Conservation (phyloP, 257 asterid species). For the Vinca minor region DNA sequence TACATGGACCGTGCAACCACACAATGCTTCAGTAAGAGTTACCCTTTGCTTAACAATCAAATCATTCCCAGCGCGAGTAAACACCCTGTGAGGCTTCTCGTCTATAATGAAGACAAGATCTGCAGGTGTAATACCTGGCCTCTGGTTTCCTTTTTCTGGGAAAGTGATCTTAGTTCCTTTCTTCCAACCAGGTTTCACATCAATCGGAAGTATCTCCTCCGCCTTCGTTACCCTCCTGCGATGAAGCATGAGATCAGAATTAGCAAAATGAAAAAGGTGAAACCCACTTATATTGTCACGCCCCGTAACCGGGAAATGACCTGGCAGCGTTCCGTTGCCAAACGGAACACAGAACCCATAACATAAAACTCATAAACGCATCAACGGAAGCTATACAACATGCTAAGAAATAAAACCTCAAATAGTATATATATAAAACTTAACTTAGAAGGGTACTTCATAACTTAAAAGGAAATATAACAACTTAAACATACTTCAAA, state of each 20-base stretch:
- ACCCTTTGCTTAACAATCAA: conserved; percentile 25
- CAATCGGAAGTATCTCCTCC: conserved; percentile 29
- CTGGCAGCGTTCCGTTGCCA: too few species aligned
- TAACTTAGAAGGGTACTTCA: too few species aligned
- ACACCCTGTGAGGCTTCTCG: conserved; percentile 37
- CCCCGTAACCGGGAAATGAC: too few species aligned
- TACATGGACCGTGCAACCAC: conserved; percentile 28
- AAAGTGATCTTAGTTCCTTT: conserved; percentile 47
- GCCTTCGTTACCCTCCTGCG: conserved; percentile 23
- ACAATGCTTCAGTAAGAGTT: conserved; percentile 33
- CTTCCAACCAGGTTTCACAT: conserved; percentile 41
- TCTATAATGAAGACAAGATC: conserved; percentile 40
- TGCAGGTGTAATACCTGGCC: conserved; percentile 29
- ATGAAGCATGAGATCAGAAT: not conserved
- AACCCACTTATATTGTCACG: too few species aligned
- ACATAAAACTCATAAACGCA: too few species aligned
- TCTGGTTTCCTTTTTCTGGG: conserved; percentile 38
- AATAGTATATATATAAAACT: too few species aligned
- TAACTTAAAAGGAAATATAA: too few species aligned
- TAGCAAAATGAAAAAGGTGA: too few species aligned
- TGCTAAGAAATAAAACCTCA: too few species aligned
- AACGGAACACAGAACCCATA: too few species aligned
- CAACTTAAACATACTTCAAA: too few species aligned
- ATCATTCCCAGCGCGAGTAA: conserved; percentile 43
- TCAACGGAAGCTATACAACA: too few species aligned